Conservation (phyloP, 768 basidiomycete genomes). For the Pholiota conissans region DNA sequence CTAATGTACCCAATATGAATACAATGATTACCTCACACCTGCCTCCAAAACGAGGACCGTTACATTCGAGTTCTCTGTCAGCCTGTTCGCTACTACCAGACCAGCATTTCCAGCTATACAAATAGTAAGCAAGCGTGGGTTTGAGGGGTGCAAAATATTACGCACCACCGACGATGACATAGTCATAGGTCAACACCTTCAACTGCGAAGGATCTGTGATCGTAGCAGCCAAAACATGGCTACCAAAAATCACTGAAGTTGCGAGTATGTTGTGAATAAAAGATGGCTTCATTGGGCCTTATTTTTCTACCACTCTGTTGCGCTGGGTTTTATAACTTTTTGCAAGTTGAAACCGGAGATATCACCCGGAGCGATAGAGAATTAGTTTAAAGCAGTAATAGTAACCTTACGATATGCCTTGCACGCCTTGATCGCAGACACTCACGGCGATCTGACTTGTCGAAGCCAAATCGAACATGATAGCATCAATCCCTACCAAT, state of each 20-base stretch:
- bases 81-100: conserved; percentile 52
- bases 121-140: background rate
- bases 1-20: background rate
- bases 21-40: conserved; percentile 47
- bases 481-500: background rate
- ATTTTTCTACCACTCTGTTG: background rate
- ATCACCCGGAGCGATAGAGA: background rate
- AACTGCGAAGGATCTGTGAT: conserved; percentile 7
- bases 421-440: background rate
- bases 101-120: conserved; percentile 50
- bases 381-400: background rate
- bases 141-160: background rate
- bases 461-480: background rate
- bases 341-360: background rate
- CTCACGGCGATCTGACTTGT: background rate
- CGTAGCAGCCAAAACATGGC: conserved; percentile 2
- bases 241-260: conserved; percentile 1
- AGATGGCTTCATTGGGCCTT: background rate
- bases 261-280: conserved; percentile 4
- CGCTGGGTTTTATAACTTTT: background rate
- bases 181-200: conserved; percentile 10
- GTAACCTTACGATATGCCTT: background rate
- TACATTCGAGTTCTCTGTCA: conserved; percentile 48
- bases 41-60: conserved; percentile 56
- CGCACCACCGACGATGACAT: conserved; percentile 18